Percentiles rank a stretch among this genome's conserved stretches.
Conservation (phyloP, 2,329 filamentous ascomycete genomes). For the Cladosporium sp. region DNA sequence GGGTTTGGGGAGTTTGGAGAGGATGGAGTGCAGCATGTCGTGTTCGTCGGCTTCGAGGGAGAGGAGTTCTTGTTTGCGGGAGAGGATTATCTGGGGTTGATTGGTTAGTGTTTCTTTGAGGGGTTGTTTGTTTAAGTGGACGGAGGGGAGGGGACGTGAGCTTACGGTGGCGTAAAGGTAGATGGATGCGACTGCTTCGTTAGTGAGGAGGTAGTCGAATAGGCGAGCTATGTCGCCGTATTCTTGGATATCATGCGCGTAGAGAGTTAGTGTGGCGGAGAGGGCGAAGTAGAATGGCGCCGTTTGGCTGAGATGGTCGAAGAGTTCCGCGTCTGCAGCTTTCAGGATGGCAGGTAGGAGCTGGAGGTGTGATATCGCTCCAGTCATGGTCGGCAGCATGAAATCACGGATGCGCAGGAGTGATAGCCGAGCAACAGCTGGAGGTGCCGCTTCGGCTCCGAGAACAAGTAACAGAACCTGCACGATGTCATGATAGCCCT, state of each 20-base stretch:
- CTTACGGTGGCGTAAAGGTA: conserved; percentile 75
- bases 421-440: conserved; percentile 74
- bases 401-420: conserved; percentile 91
- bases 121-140: background rate
- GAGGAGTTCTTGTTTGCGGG: conserved; percentile 78
- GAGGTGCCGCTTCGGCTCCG: conserved; percentile 55
- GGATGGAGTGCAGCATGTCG: conserved; percentile 84
- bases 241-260: conserved; percentile 90
- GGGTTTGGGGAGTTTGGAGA: conserved; percentile 79
- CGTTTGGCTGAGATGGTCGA: conserved; percentile 51
- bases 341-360: conserved; percentile 79
- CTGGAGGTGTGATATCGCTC: conserved; percentile 78
- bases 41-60: conserved; percentile 77
- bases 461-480: conserved; percentile 91
- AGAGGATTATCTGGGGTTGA: conserved; percentile 64
- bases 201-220: conserved; percentile 87
- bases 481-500: conserved; percentile 97
- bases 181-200: conserved; percentile 80
- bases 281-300: conserved; percentile 84
- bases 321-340: conserved; percentile 67
- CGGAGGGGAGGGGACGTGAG: background rate
- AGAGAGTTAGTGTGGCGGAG: conserved; percentile 90
- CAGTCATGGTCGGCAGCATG: conserved; percentile 84
- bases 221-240: conserved; percentile 85
- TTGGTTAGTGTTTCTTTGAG: conserved; percentile 13